phyloP scores from a whole-genome alignment of 495 filamentous ascomycete species.

The Cenococcum geophilum region DNA sequence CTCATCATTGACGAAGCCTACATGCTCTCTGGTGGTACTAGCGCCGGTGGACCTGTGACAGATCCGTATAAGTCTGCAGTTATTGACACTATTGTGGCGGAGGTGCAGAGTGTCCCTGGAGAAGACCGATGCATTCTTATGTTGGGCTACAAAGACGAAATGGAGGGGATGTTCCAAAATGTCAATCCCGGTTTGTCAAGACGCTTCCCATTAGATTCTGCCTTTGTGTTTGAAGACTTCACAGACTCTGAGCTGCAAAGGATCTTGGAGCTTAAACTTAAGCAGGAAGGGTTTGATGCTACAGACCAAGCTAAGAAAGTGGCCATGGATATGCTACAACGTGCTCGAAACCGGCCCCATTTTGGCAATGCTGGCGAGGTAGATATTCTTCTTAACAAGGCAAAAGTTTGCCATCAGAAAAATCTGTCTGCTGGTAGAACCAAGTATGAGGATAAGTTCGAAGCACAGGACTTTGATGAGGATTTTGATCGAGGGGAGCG shows the following conservation, averaged over 20 bases:
- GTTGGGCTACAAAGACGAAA: constrained; percentile 70
- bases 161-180: constrained; percentile 72
- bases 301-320: constrained; percentile 42
- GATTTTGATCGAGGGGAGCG: constrained; percentile 53
- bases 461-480: constrained; percentile 62
- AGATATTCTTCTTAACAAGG: constrained; percentile 56
- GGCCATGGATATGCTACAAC: constrained; percentile 46
- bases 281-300: constrained; percentile 42
- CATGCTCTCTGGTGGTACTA: constrained; percentile 41
- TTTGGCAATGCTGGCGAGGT: constrained; percentile 61
- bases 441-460: constrained; percentile 36
- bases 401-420: constrained; percentile 55
- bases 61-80: constrained; percentile 46
- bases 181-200: constrained; percentile 69
- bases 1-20: constrained; percentile 76
- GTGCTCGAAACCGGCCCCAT: constrained; percentile 51
- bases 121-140: constrained; percentile 75
- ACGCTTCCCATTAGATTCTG: constrained; percentile 59
- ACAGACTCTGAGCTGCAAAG: constrained; percentile 49
- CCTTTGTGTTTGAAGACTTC: constrained; percentile 70
- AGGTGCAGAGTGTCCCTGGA: constrained; percentile 68
- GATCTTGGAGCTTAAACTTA: constrained; percentile 56
- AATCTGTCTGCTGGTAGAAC: constrained; percentile 36
- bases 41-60: constrained; percentile 43
- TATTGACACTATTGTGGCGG: constrained; percentile 66